Conservation (phyloP, 768 basidiomycete genomes). For the Mycena floridula region DNA sequence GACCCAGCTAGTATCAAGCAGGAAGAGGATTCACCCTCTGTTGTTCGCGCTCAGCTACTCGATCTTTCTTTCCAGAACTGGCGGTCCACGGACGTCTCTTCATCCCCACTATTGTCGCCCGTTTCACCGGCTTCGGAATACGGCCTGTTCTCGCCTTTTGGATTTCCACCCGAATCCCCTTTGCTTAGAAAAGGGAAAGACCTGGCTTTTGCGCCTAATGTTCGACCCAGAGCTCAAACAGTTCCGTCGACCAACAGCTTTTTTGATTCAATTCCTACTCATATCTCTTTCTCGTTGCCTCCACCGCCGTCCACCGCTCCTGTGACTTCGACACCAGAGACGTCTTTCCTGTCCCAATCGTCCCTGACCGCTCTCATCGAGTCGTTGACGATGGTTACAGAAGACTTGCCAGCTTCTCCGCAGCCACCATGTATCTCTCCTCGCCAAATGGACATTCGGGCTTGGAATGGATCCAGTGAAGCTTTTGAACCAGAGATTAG, state of each 20-base stretch:
- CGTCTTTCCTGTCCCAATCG: background rate
- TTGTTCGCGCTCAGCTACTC: conserved; percentile 14
- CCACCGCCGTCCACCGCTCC: too few relatives aligned
- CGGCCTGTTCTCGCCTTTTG: background rate
- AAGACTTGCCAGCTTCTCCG: conserved; percentile 2
- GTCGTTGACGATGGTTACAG: background rate
- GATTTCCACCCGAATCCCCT: conserved; percentile 7
- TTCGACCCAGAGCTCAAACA: conserved; percentile 36
- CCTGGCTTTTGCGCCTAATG: conserved; percentile 19
- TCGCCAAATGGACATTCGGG: conserved; percentile 24
- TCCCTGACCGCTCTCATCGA: background rate
- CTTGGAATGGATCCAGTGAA: conserved; percentile 21
- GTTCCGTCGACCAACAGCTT: conserved; percentile 11
- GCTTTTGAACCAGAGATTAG: conserved; percentile 54
- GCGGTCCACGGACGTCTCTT: background rate
- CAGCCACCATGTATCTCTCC: conserved; percentile 32
- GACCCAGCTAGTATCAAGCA: conserved; percentile 35
- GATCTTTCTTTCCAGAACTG: background rate
- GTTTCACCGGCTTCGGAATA: background rate
- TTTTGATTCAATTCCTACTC: too few relatives aligned
- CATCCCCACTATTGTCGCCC: conserved; percentile 2
- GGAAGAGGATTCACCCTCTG: conserved; percentile 39
- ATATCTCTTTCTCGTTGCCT: too few relatives aligned
- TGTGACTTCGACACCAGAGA: too few relatives aligned
- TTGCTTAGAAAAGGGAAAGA: conserved; percentile 35